Conservation (phyloP, 495 filamentous ascomycete species). For the Cudoniella acicularis region DNA sequence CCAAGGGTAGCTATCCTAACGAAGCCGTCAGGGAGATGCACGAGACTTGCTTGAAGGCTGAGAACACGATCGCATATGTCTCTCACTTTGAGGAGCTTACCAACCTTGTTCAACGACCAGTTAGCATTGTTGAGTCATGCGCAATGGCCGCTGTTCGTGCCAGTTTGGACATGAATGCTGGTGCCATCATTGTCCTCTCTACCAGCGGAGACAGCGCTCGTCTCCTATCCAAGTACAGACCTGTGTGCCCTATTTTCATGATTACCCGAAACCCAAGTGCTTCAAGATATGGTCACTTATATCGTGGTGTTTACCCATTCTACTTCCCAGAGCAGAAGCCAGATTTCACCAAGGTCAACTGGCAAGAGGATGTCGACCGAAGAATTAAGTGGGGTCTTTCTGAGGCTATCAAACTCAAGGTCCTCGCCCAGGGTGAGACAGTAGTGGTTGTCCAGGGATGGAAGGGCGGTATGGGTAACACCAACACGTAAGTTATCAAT, state of each 20-base stretch:
- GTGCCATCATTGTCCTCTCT: slow-evolving; percentile 89
- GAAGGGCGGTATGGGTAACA: slow-evolving; percentile 96
- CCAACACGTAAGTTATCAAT: slow-evolving; percentile 64
- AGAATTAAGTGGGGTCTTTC: slow-evolving; percentile 92
- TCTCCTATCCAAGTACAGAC: slow-evolving; percentile 95
- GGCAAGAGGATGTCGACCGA: slow-evolving; percentile 98
- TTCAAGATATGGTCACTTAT: slow-evolving; percentile 87
- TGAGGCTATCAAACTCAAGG: slow-evolving; percentile 77
- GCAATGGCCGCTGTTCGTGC: slow-evolving; percentile 95
- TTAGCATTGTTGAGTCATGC: slow-evolving; percentile 82
- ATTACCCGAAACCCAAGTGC: slow-evolving; percentile 82
- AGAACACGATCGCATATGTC: slow-evolving; percentile 94
- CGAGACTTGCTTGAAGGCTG: slow-evolving; percentile 91
- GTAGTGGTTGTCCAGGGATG: slow-evolving; percentile 97
- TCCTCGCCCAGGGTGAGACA: slow-evolving; percentile 76
- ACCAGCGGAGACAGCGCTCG: slow-evolving; percentile 90
- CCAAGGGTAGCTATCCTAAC: slow-evolving; percentile 91
- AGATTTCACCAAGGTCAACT: slow-evolving; percentile 80
- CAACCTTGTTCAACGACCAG: slow-evolving; percentile 73
- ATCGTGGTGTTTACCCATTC: slow-evolving; percentile 98
- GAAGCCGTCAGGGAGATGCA: slow-evolving; percentile 97
- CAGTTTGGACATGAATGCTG: slow-evolving; percentile 90
- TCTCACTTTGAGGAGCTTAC: slow-evolving; percentile 95
- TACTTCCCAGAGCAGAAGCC: slow-evolving; percentile 89
- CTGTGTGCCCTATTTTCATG: slow-evolving; percentile 98